phyloP scores from a whole-genome alignment of 2,329 filamentous ascomycete genomes.

The Botrytis fabae region DNA sequence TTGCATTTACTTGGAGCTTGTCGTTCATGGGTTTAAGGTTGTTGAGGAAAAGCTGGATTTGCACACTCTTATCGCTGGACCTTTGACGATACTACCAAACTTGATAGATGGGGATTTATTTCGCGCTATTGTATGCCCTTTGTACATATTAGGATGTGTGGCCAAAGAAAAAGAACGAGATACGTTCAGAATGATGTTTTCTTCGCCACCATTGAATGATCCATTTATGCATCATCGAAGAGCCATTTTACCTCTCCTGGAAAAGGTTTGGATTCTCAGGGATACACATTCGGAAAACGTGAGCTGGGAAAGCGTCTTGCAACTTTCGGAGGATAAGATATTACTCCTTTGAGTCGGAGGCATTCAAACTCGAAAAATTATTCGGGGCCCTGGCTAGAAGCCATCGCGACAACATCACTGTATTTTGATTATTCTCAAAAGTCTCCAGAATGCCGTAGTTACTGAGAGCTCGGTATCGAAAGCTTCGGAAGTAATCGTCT shows the following conservation, averaged over 20 bases:
- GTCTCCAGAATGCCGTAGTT: no score
- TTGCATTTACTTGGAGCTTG: slow-evolving; percentile 35
- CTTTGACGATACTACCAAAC: slow-evolving; percentile 31
- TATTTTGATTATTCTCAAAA: no score
- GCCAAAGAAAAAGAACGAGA: slow-evolving; percentile 32
- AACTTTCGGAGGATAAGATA: slow-evolving; percentile 9
- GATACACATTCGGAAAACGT: slow-evolving; percentile 20
- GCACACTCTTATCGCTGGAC: slow-evolving; percentile 27
- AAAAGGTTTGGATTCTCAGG: slow-evolving; percentile 33
- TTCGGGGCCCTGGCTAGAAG: no score
- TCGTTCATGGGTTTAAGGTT: slow-evolving; percentile 32
- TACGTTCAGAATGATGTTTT: slow-evolving; percentile 34
- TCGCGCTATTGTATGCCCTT: slow-evolving; percentile 32
- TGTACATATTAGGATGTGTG: slow-evolving; percentile 36
- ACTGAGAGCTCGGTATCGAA: no score
- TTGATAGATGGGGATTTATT: slow-evolving; percentile 27
- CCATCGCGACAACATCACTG: no score
- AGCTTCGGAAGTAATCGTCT: no score
- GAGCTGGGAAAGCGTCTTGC: slow-evolving; percentile 17
- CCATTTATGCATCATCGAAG: slow-evolving; percentile 34
- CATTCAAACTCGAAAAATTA: no score
- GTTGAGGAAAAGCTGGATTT: slow-evolving; percentile 24
- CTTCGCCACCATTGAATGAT: slow-evolving; percentile 33
- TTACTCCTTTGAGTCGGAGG: slow-evolving; percentile 11
- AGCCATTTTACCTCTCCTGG: slow-evolving; percentile 35